These are phyloP conservation scores for Zanthoxylum bungeanum DNA, from an alignment of 345 rosid genomes.

Conservation along the genomic window DNA sequence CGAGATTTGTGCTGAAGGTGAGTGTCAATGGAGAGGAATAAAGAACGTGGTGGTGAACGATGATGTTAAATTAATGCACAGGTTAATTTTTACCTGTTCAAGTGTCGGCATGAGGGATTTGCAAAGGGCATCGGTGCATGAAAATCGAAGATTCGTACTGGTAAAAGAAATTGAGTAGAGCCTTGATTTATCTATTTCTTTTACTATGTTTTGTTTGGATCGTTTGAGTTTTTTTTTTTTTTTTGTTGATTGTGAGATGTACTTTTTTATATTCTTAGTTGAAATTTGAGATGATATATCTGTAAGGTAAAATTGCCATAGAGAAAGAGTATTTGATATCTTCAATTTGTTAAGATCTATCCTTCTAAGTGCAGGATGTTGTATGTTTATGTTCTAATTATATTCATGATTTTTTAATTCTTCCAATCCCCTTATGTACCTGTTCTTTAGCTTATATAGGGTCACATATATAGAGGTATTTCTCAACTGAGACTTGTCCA, in stretches of 20 bases:
- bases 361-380: too few relatives aligned
- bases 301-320: too few relatives aligned
- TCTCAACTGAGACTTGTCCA: too few relatives aligned
- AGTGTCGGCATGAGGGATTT: constrained; percentile 48
- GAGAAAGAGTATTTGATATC: too few relatives aligned
- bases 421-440: too few relatives aligned
- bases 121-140: constrained; percentile 31
- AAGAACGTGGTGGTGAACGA: constrained; percentile 26
- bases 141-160: constrained; percentile 17
- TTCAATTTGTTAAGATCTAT: too few relatives aligned
- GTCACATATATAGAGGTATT: too few relatives aligned
- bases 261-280: not conserved
- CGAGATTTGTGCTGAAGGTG: constrained; percentile 35
- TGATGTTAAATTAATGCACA: constrained; percentile 11
- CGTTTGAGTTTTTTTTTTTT: too few relatives aligned
- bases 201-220: not conserved
- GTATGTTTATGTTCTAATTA: too few relatives aligned
- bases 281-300: not conserved
- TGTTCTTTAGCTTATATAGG: too few relatives aligned
- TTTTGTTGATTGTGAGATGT: not conserved
- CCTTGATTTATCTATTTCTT: too few relatives aligned
- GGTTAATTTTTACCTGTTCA: constrained; percentile 40
- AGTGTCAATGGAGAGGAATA: constrained; percentile 41
- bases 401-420: too few relatives aligned
- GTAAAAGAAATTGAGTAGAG: not conserved